phyloP scores from a whole-genome alignment of 352 stramenopile species.

The Globisporangium polare region DNA sequence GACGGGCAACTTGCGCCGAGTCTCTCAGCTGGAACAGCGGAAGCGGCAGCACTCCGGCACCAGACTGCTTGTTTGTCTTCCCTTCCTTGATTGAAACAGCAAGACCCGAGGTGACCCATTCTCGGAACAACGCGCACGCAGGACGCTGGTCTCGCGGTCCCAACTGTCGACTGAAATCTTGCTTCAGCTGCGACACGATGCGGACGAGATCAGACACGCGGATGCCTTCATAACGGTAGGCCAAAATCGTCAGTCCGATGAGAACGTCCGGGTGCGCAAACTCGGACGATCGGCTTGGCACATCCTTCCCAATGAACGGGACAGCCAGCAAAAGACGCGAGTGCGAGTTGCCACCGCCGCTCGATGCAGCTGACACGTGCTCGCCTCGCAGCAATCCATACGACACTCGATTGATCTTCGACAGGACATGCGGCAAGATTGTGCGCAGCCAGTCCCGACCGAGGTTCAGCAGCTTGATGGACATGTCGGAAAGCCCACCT shows the following conservation, averaged over 20 bases:
- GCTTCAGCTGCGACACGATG: conserved; percentile 86
- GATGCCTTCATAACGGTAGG: conserved; percentile 90
- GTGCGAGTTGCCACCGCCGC: conserved; percentile 90
- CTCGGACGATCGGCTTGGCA: conserved; percentile 97
- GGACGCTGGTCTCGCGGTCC: conserved; percentile 78
- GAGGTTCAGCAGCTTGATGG: conserved; percentile 99
- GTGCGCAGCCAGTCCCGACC: conserved; percentile 96
- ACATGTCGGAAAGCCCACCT: conserved; percentile 62
- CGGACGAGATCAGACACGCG: conserved; percentile 78
- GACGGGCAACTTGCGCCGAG: conserved; percentile 92
- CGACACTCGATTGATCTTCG: conserved; percentile 99
- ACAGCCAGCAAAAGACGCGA: conserved; percentile 96
- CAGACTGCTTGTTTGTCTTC: conserved; percentile 17
- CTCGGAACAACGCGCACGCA: conserved; percentile 70
- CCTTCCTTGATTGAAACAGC: conserved; percentile 19
- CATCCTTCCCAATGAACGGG: conserved; percentile 99
- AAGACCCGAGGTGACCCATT: conserved; percentile 64
- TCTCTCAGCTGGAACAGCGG: conserved; percentile 97
- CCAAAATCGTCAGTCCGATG: conserved; percentile 89
- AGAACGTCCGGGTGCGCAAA: conserved; percentile 98
- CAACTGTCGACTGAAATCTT: conserved; percentile 84
- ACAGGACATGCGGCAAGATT: conserved; percentile 97
- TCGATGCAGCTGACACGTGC: conserved; percentile 39
- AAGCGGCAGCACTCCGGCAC: conserved; percentile 85
- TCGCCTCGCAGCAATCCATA: conserved; percentile 94